A percentile compares a stretch with the other conserved stretches of the same genome.
These are phyloP conservation scores for Luffa aegyptiaca DNA, from an alignment of 306 rosid genomes.

Conservation along the genomic window DNA sequence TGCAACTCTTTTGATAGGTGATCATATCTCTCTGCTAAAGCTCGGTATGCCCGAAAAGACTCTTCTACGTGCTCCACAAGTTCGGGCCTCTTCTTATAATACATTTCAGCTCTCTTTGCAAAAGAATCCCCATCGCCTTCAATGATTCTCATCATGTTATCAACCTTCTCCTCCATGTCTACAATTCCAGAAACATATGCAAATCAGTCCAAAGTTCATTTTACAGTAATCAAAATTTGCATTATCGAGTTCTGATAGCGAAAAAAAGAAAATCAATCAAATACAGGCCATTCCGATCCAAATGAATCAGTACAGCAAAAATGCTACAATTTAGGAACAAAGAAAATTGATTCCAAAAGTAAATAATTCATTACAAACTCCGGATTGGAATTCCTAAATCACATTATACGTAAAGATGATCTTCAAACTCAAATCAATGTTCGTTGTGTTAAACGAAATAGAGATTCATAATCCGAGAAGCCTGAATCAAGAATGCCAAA, in stretches of 20 bases:
- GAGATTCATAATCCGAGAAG: neutral
- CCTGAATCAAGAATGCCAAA: neutral
- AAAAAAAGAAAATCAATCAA: neutral
- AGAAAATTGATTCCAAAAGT: neutral
- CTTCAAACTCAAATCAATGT: neutral
- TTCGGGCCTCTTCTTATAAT: conserved; percentile 75
- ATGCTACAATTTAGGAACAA: neutral
- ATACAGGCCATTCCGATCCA: neutral
- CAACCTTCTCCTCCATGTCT: conserved; percentile 88
- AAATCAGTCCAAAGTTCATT: neutral
- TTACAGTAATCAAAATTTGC: neutral
- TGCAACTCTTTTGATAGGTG: conserved; percentile 71
- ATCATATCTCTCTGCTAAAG: conserved; percentile 74
- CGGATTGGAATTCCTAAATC: neutral
- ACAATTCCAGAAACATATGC: conserved; percentile 14
- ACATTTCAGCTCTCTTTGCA: conserved; percentile 89
- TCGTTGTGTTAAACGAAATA: neutral
- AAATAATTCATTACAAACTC: neutral
- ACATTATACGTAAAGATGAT: neutral
- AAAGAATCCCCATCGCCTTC: conserved; percentile 74
- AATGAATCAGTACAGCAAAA: neutral
- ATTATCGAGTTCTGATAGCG: neutral
- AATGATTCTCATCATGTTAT: conserved; percentile 46
- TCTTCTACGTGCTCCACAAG: conserved; percentile 63
- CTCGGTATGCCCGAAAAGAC: conserved; percentile 57